These are phyloP conservation scores for Erysimum cheiri DNA, from an alignment of 441 rosid genomes.

Conservation along the genomic window DNA sequence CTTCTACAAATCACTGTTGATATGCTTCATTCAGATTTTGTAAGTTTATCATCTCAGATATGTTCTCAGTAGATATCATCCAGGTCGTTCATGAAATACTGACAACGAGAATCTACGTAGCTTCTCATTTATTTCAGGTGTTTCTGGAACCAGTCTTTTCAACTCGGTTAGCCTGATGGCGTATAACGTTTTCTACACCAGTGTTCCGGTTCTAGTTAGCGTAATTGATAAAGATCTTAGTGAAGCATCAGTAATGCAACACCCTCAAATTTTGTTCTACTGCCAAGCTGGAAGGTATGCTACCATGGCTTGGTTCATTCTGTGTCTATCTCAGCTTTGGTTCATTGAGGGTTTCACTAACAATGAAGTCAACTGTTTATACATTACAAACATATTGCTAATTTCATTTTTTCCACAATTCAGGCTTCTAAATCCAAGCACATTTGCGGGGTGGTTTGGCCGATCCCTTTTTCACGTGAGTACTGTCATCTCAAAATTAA, in stretches of 20 bases:
- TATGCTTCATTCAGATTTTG: conserved; percentile 99
- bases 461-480: conserved; percentile 98
- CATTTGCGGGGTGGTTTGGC: conserved; percentile 99
- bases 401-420: conserved; percentile 10
- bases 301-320: background rate
- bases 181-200: conserved; percentile 96
- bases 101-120: conserved; percentile 57
- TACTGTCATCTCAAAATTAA: conserved; percentile 34
- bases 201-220: conserved; percentile 92
- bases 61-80: conserved; percentile 25
- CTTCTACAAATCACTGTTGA: conserved; percentile 89
- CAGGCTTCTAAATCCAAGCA: conserved; percentile 99
- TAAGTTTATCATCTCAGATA: conserved; percentile 53
- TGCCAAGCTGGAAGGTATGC: conserved; percentile 99
- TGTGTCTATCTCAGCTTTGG: conserved; percentile 10
- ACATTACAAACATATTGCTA: conserved; percentile 9
- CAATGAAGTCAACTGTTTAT: conserved; percentile 27
- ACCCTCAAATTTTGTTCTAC: conserved; percentile 97
- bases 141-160: conserved; percentile 99
- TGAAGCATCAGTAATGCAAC: conserved; percentile 96
- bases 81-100: conserved; percentile 45
- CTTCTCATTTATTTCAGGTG: conserved; percentile 99
- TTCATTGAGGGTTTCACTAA: background rate
- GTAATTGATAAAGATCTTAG: conserved; percentile 97
- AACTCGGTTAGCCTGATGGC: conserved; percentile 99